These are phyloP conservation scores for Daldinia childiae DNA, from an alignment of 495 filamentous ascomycete species.

Conservation along the genomic window DNA sequence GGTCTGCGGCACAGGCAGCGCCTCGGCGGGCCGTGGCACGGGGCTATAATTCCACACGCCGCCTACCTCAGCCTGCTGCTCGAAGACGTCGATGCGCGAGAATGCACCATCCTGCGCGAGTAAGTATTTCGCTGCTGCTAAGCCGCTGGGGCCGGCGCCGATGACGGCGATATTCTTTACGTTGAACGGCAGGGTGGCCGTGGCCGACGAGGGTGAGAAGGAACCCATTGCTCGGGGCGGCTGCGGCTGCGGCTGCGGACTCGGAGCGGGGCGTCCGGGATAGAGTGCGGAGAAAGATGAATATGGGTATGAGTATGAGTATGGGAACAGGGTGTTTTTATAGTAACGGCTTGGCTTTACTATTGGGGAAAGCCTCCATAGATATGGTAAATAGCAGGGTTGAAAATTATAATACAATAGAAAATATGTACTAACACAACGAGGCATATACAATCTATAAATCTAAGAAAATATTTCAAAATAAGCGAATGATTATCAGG, in stretches of 20 bases:
- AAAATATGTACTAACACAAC: not conserved
- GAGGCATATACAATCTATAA: not conserved
- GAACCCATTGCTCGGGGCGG: conserved; percentile 41
- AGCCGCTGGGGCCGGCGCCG: conserved; percentile 75
- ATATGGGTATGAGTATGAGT: not conserved
- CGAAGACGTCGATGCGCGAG: conserved; percentile 76
- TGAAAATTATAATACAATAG: not conserved
- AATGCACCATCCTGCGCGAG: conserved; percentile 74
- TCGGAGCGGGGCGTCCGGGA: not conserved
- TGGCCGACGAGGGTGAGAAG: conserved; percentile 1
- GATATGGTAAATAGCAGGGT: not conserved
- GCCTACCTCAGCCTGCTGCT: conserved; percentile 77
- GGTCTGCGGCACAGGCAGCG: conserved; percentile 53
- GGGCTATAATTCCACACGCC: conserved; percentile 85
- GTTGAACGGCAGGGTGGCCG: conserved; percentile 41
- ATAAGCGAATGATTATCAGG: not conserved
- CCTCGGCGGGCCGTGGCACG: conserved; percentile 27
- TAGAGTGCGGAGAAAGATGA: not conserved
- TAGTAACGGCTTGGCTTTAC: not conserved
- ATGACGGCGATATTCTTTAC: conserved; percentile 70
- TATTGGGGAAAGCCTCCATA: not conserved
- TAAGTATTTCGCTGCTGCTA: conserved; percentile 77
- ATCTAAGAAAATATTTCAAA: not conserved
- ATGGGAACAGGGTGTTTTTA: not conserved
- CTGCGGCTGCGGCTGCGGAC: too few relatives aligned